Base-by-base conservation (phyloP, 768 basidiomycete species). In the Serpula lacrymans region DNA sequence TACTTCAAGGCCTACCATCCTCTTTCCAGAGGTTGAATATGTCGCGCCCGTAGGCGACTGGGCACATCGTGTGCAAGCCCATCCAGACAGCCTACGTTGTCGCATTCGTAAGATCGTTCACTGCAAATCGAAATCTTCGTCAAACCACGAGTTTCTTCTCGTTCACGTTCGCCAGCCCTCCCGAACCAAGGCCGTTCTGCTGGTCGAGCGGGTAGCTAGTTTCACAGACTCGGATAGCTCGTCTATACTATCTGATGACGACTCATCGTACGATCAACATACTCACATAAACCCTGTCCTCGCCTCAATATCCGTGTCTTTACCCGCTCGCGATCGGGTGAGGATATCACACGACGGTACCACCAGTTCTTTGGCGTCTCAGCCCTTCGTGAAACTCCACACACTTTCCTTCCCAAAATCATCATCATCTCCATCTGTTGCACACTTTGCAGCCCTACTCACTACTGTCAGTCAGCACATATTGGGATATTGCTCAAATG, bases 321-420 rank as follows among this genome's bases (percentile, higher is more conserved):
- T 6, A 8, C 21, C 6, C 9, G 37, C 14, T 14, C 16, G 23
- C 10, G 45, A 41, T 23, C 34, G 5, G 17, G 40, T 46, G 35
- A 38, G 22, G 13, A 11, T 46, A 20, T 42, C 45, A 4, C 17
- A 46, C 14, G 45, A 46, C 30, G 45, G 45, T 12, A 46, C 45
- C 10, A 14, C 25, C 4, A 29, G 31, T 14, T 42, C 30, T 46
- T 20, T 46, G 14, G 38, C 45, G 5, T 40, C 29, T 9, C 39
- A 29, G 22, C 21, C 22, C 6, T 46, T 24, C 27, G 40, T 36
- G 5, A 26, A 46, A 32, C 9, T 46, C 13, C 36, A 37, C 35
- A 34, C 40, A 3, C 18, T 46, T 20, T 33, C 10, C 17, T 42
- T 26, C 16, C 16, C 35, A 9, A 41, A 23, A 17, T 11, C 25